phyloP scores from a whole-genome alignment of 345 rosid species.

The Arabis hirsuta region DNA sequence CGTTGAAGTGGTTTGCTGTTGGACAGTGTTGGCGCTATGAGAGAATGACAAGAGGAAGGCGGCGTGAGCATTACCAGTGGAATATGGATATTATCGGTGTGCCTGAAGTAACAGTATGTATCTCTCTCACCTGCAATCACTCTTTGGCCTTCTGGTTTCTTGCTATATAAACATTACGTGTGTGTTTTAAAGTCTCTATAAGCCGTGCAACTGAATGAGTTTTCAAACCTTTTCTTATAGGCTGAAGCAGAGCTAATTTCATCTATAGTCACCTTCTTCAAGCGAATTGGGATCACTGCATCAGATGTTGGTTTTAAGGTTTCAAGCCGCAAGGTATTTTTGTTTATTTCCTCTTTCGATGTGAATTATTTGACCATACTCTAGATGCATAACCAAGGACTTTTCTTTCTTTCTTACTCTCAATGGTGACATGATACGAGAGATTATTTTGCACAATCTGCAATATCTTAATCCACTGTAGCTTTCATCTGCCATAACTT shows the following conservation, averaged over 20 bases:
- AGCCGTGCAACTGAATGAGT: neutral
- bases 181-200: constrained; percentile 6
- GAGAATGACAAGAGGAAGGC: constrained; percentile 96
- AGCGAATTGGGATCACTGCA: constrained; percentile 76
- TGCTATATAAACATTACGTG: constrained; percentile 1
- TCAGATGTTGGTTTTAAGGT: constrained; percentile 90
- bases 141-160: constrained; percentile 11
- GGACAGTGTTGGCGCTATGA: constrained; percentile 99
- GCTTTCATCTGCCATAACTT: constrained; percentile 17
- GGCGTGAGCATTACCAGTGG: constrained; percentile 99
- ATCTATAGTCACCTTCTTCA: constrained; percentile 79
- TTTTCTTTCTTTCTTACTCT: neutral
- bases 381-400: neutral
- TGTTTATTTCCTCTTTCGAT: constrained; percentile 7
- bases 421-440: neutral
- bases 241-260: constrained; percentile 97
- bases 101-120: constrained; percentile 76
- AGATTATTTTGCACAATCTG: neutral
- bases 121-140: constrained; percentile 28
- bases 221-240: constrained; percentile 42
- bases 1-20: constrained; percentile 93
- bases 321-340: constrained; percentile 89
- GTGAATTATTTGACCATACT: neutral
- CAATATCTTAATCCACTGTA: constrained; percentile 2
- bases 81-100: constrained; percentile 98